These are phyloP conservation scores for Aspergillus novofumigatus DNA, from an alignment of 2,329 filamentous ascomycete species.

Conservation along the genomic window DNA sequence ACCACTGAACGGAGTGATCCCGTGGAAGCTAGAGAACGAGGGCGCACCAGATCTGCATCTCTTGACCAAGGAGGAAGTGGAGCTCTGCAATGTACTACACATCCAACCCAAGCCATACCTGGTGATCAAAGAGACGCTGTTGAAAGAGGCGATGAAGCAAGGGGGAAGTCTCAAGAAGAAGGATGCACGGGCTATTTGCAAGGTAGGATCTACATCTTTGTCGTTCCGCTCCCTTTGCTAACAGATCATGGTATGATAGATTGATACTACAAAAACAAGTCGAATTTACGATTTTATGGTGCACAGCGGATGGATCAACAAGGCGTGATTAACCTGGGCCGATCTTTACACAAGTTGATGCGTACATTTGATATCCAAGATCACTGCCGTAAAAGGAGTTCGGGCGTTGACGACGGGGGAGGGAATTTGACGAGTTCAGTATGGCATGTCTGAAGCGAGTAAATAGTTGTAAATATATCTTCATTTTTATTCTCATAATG, in stretches of 20 bases:
- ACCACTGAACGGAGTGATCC: conserved; percentile 43
- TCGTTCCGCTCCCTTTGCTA: not conserved
- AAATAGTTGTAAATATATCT: not conserved
- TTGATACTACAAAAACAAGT: conserved; percentile 80
- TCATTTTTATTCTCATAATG: not conserved
- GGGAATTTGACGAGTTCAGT: not conserved
- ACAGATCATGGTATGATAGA: conserved; percentile 34
- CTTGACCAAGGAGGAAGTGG: conserved; percentile 75
- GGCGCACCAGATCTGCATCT: conserved; percentile 76
- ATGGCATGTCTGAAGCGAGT: not conserved
- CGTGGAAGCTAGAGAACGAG: conserved; percentile 66
- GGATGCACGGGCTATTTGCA: conserved; percentile 79
- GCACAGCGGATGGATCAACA: conserved; percentile 85
- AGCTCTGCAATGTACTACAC: conserved; percentile 78
- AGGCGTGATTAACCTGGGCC: conserved; percentile 53
- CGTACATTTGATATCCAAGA: conserved; percentile 15
- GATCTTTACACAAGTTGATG: conserved; percentile 1
- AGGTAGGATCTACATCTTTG: conserved; percentile 33
- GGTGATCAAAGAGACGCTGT: conserved; percentile 87
- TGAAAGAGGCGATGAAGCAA: conserved; percentile 84
- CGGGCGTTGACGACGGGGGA: conserved; percentile 1
- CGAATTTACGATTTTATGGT: conserved; percentile 94
- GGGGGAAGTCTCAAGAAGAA: conserved; percentile 92
- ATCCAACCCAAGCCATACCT: conserved; percentile 92
- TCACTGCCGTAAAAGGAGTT: not conserved